Evolutionary conservation across 768 basidiomycete genomes (phyloP).

Genomic region (Floccularia luteovirens): DNA sequence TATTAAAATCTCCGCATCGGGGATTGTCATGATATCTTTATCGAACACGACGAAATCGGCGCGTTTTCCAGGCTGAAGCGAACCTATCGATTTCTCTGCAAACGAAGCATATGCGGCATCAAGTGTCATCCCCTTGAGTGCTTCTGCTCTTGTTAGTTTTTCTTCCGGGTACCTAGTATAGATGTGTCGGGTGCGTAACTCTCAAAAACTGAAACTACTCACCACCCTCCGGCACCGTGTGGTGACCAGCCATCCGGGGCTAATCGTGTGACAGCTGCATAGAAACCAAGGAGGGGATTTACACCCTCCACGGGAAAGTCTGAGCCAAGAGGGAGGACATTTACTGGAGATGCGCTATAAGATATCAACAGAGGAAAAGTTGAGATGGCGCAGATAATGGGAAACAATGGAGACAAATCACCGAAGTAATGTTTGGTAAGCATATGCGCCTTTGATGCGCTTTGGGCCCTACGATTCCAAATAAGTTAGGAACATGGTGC

Average conservation of each 20-base stretch:
- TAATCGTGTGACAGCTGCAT: constrained; percentile 78
- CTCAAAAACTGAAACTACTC: constrained; percentile 11
- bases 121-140: constrained; percentile 85
- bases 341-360: constrained; percentile 26
- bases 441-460: constrained; percentile 84
- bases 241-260: constrained; percentile 68
- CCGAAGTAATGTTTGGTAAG: constrained; percentile 70
- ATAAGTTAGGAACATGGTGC: neutral
- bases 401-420: neutral
- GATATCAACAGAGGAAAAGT: neutral
- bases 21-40: constrained; percentile 66
- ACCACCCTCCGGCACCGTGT: constrained; percentile 83
- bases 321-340: constrained; percentile 66
- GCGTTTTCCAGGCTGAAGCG: constrained; percentile 67
- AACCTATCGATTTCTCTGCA: constrained; percentile 62
- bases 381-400: neutral
- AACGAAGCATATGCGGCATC: constrained; percentile 89
- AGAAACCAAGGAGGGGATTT: constrained; percentile 85
- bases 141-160: constrained; percentile 71
- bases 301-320: constrained; percentile 94
- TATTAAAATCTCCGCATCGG: constrained; percentile 41
- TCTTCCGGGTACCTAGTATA: constrained; percentile 62
- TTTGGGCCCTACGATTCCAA: constrained; percentile 53
- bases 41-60: constrained; percentile 87
- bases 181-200: neutral